Evolutionary conservation across 140 eudicot species (phyloP).

Genomic region (Senecio squalidus): DNA sequence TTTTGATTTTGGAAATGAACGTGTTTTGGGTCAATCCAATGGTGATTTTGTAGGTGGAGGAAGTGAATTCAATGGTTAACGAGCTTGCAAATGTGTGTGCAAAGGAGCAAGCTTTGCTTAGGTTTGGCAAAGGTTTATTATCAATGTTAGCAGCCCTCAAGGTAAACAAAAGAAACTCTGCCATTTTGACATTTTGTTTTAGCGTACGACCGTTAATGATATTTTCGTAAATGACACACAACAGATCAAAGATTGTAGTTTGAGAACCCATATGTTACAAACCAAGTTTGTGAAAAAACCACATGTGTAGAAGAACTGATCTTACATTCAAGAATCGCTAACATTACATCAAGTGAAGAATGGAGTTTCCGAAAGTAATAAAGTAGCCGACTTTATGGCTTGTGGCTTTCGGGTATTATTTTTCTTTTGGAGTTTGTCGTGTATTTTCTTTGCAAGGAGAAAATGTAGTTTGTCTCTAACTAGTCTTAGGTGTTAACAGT

Average conservation of each 20-base stretch:
- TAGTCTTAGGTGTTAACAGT: constrained; percentile 23
- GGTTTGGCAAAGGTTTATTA: constrained; percentile 67
- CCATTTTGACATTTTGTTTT: background rate
- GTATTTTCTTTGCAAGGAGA: constrained; percentile 23
- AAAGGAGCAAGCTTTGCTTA: constrained; percentile 68
- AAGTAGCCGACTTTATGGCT: constrained; percentile 38
- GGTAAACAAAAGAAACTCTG: constrained; percentile 27
- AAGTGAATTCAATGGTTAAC: constrained; percentile 55
- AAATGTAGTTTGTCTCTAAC: constrained; percentile 39
- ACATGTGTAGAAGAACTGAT: constrained; percentile 46
- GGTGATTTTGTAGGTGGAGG: constrained; percentile 53
- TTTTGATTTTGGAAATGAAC: too few species aligned
- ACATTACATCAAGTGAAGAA: constrained; percentile 42
- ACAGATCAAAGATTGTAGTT: constrained; percentile 79
- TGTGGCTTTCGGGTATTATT: constrained; percentile 23
- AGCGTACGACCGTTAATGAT: background rate
- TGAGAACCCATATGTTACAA: constrained; percentile 74
- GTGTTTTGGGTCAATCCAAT: background rate
- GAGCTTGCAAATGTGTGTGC: constrained; percentile 66
- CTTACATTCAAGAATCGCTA: constrained; percentile 42
- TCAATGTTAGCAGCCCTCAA: constrained; percentile 73
- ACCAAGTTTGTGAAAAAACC: constrained; percentile 33
- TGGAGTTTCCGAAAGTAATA: constrained; percentile 32
- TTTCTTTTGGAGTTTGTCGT: constrained; percentile 16
- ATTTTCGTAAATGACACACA: background rate